These are phyloP conservation scores for Porphyrellus cyaneotinctus DNA, from an alignment of 768 basidiomycete species.

Conservation along the genomic window DNA sequence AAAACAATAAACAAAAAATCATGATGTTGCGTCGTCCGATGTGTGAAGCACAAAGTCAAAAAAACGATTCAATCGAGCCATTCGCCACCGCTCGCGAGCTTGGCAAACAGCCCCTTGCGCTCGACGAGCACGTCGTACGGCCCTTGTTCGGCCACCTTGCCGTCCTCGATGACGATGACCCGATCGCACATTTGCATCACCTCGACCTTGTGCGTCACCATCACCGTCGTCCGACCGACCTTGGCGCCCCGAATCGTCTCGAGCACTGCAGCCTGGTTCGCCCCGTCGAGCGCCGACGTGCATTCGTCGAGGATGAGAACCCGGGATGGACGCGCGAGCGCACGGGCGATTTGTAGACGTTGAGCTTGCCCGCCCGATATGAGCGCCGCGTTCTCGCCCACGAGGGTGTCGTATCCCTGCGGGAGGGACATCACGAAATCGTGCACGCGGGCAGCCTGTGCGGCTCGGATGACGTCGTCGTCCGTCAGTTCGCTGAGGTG, in stretches of 20 bases:
- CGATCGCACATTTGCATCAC: conserved; percentile 93
- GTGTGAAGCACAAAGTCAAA: background rate
- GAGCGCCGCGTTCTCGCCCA: conserved; percentile 89
- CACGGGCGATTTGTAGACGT: conserved; percentile 86
- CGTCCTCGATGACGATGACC: conserved; percentile 77
- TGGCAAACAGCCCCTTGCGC: conserved; percentile 67
- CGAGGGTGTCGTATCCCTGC: conserved; percentile 78
- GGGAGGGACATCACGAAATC: conserved; percentile 80
- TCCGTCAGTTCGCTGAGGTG: conserved; percentile 46
- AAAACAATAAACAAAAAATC: background rate
- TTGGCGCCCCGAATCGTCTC: conserved; percentile 66
- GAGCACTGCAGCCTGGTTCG: conserved; percentile 80
- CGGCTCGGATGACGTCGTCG: conserved; percentile 63
- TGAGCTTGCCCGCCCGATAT: conserved; percentile 96
- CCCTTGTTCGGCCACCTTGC: conserved; percentile 74
- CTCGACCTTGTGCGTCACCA: conserved; percentile 90
- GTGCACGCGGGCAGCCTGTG: conserved; percentile 76
- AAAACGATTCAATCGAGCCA: conserved; percentile 38
- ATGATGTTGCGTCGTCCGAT: background rate
- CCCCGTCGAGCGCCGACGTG: conserved; percentile 84
- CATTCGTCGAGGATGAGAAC: conserved; percentile 92
- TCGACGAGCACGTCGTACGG: conserved; percentile 67
- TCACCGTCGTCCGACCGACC: conserved; percentile 75
- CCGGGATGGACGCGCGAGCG: conserved; percentile 68
- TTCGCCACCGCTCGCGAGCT: conserved; percentile 76